These are phyloP conservation scores for Dothideomycetes sp. DNA, from an alignment of 2,329 filamentous ascomycete species.

Conservation along the genomic window DNA sequence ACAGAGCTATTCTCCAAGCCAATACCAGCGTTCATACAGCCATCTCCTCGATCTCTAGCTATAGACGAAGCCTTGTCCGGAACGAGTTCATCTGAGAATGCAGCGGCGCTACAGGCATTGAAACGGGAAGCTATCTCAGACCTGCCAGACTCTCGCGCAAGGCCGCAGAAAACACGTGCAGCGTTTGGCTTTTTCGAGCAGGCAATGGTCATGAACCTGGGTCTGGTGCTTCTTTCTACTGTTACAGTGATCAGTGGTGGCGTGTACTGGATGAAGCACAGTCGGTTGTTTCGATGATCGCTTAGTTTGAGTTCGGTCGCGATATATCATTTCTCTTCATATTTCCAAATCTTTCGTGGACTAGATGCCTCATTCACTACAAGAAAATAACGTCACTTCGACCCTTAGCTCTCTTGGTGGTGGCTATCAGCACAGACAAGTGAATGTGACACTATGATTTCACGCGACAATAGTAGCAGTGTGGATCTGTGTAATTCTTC, in stretches of 20 bases:
- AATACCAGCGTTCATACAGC: conserved; percentile 29
- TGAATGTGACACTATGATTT: too few relatives aligned
- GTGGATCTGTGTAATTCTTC: too few relatives aligned
- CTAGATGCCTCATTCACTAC: too few relatives aligned
- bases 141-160: conserved; percentile 19
- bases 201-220: conserved; percentile 25
- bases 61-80: conserved; percentile 5
- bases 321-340: too few relatives aligned
- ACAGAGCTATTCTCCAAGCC: conserved; percentile 33
- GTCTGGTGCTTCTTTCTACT: conserved; percentile 16
- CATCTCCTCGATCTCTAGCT: conserved; percentile 4
- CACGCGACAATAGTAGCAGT: too few relatives aligned
- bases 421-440: too few relatives aligned
- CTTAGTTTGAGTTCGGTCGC: too few relatives aligned
- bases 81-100: conserved; percentile 6
- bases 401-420: too few relatives aligned
- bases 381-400: too few relatives aligned
- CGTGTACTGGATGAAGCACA: too few relatives aligned
- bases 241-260: neutral
- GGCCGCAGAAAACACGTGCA: conserved; percentile 20
- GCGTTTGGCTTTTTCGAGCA: conserved; percentile 27
- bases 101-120: conserved; percentile 11
- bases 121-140: conserved; percentile 13
- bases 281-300: too few relatives aligned
- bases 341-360: too few relatives aligned